A percentile compares a stretch with the other conserved stretches of the same genome.
phyloP scores from a whole-genome alignment of 768 basidiomycete genomes.

The Leccinum subtestaceum region DNA sequence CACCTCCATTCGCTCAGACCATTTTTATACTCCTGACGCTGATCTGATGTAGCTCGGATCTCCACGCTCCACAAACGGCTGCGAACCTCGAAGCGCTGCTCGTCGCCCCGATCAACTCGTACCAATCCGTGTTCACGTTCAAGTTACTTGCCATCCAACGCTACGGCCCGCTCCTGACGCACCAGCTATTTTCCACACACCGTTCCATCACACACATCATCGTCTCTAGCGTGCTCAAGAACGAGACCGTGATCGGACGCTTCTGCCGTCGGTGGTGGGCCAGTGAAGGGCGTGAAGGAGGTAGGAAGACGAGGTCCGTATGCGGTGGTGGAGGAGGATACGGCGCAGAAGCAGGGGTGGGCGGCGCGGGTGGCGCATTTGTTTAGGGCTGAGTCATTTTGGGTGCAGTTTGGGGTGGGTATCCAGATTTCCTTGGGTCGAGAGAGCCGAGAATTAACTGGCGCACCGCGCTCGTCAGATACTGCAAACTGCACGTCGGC shows the following conservation, averaged over 20 bases:
- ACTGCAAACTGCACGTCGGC: slow-evolving; percentile 83
- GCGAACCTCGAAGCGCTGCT: too few species aligned
- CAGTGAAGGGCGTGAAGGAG: slow-evolving; percentile 36
- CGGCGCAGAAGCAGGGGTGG: slow-evolving; percentile 70
- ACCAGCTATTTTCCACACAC: slow-evolving; percentile 87
- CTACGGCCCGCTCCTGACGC: slow-evolving; percentile 80
- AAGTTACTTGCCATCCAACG: slow-evolving; percentile 94
- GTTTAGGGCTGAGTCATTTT: slow-evolving; percentile 76
- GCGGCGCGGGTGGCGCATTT: slow-evolving; percentile 69
- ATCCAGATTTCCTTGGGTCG: neutral
- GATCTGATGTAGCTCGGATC: too few species aligned
- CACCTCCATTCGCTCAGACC: too few species aligned
- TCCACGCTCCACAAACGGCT: too few species aligned
- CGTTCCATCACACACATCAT: slow-evolving; percentile 93
- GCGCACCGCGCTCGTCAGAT: slow-evolving; percentile 47
- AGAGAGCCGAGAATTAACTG: neutral
- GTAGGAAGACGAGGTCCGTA: slow-evolving; percentile 58
- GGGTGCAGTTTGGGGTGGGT: slow-evolving; percentile 81
- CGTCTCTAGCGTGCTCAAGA: slow-evolving; percentile 76
- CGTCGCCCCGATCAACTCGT: too few species aligned
- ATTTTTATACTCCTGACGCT: too few species aligned
- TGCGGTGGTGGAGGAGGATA: slow-evolving; percentile 63
- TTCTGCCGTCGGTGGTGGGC: slow-evolving; percentile 4
- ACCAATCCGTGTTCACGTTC: slow-evolving; percentile 28
- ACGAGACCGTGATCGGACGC: slow-evolving; percentile 86